These are phyloP conservation scores for Hypoxylon fragiforme DNA, from an alignment of 495 filamentous ascomycete genomes.

Conservation along the genomic window DNA sequence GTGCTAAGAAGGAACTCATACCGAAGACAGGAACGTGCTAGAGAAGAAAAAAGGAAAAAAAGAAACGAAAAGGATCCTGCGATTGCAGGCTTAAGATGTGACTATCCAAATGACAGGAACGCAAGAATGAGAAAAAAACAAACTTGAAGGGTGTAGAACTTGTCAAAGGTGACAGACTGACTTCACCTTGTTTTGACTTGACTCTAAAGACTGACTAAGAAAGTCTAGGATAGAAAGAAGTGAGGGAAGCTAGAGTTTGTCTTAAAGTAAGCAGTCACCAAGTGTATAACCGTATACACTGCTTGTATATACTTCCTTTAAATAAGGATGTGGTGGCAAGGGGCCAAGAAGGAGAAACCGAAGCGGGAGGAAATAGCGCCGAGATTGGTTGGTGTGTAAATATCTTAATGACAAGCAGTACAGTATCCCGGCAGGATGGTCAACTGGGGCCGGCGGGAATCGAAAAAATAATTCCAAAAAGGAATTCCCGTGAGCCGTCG, in stretches of 20 bases:
- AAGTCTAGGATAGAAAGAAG: not conserved
- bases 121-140: not conserved
- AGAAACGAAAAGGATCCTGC: not conserved
- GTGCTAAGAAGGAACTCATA: not conserved
- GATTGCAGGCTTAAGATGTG: not conserved
- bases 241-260: not conserved
- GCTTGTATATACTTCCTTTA: not conserved
- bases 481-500: no score
- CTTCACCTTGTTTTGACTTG: conserved; percentile 2
- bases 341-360: not conserved
- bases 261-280: not conserved
- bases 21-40: not conserved
- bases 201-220: conserved; percentile 23
- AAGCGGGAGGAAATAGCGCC: not conserved
- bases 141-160: not conserved
- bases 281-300: conserved; percentile 8
- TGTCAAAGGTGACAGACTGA: conserved; percentile 2
- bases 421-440: conserved; percentile 1
- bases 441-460: conserved; percentile 7
- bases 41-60: not conserved
- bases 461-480: not conserved
- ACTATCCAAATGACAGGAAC: not conserved
- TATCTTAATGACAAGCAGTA: not conserved
- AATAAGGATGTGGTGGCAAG: not conserved
- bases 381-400: not conserved